Evolutionary conservation across 768 basidiomycete genomes (phyloP).

Genomic region (Suillus bovinus): DNA sequence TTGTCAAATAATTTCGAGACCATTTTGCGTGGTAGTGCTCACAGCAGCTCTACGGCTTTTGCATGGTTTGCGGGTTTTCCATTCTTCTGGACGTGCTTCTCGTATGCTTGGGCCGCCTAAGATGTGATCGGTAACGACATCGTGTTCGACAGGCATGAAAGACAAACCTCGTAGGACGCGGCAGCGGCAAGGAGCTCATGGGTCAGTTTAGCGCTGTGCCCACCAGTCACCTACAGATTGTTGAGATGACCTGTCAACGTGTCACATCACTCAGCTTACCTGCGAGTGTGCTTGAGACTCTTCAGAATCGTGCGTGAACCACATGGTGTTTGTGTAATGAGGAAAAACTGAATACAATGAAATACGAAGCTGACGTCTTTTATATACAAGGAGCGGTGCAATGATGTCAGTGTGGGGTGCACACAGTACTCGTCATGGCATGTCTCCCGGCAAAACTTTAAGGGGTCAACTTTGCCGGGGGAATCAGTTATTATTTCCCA

Average conservation of each 20-base stretch:
- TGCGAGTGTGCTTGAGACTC: constrained; percentile 26
- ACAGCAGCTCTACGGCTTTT: constrained; percentile 27
- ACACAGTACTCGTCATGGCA: too few relatives aligned
- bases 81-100: constrained; percentile 18
- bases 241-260: not conserved
- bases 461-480: too few relatives aligned
- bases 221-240: constrained; percentile 16
- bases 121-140: constrained; percentile 5
- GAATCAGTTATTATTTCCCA: too few relatives aligned
- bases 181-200: constrained; percentile 30
- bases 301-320: constrained; percentile 22
- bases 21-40: constrained; percentile 4
- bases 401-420: not conserved
- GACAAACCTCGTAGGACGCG: constrained; percentile 27
- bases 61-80: constrained; percentile 27
- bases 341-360: not conserved
- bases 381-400: not conserved
- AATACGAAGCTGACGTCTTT: not conserved
- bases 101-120: constrained; percentile 33
- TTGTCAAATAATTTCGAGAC: not conserved
- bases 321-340: constrained; percentile 18
- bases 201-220: constrained; percentile 23
- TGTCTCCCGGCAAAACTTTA: too few relatives aligned
- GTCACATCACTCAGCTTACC: constrained; percentile 6
- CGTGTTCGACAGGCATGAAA: not conserved